Evolutionary conservation across 768 basidiomycete genomes (phyloP).

Genomic region (Amanita pallidorosea): DNA sequence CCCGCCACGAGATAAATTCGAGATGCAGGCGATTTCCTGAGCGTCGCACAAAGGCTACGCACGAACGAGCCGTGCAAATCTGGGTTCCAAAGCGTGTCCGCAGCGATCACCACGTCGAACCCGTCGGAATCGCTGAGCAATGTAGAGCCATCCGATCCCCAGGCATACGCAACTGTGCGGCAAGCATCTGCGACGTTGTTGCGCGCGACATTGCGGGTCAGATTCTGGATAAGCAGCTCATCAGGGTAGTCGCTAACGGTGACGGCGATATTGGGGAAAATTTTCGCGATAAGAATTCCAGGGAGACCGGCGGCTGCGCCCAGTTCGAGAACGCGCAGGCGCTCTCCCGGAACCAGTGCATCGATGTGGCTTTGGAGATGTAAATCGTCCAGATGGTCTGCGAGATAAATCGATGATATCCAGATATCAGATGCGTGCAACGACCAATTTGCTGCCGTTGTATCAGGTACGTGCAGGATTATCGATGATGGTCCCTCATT

Average conservation of each 20-base stretch:
- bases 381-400: constrained; percentile 48
- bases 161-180: constrained; percentile 46
- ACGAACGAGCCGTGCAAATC: constrained; percentile 46
- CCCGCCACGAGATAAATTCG: constrained; percentile 63
- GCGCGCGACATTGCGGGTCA: constrained; percentile 42
- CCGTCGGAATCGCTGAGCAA: constrained; percentile 16
- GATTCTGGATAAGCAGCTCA: constrained; percentile 40
- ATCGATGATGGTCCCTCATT: constrained; percentile 18
- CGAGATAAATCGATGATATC: constrained; percentile 56
- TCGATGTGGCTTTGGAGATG: constrained; percentile 20
- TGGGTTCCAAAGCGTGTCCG: constrained; percentile 74
- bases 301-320: constrained; percentile 72
- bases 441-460: constrained; percentile 58
- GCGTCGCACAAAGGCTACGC: constrained; percentile 35
- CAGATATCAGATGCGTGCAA: constrained; percentile 74
- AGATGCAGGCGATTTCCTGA: constrained; percentile 30
- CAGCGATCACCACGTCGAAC: constrained; percentile 61
- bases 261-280: constrained; percentile 29
- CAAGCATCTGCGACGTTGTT: constrained; percentile 42
- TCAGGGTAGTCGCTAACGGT: constrained; percentile 68
- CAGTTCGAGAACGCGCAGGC: constrained; percentile 46
- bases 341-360: constrained; percentile 7
- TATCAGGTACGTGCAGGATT: constrained; percentile 50
- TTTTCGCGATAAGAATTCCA: constrained; percentile 52
- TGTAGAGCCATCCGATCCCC: constrained; percentile 43